Conservation (phyloP, 306 rosid species). For the Parietaria judaica region DNA sequence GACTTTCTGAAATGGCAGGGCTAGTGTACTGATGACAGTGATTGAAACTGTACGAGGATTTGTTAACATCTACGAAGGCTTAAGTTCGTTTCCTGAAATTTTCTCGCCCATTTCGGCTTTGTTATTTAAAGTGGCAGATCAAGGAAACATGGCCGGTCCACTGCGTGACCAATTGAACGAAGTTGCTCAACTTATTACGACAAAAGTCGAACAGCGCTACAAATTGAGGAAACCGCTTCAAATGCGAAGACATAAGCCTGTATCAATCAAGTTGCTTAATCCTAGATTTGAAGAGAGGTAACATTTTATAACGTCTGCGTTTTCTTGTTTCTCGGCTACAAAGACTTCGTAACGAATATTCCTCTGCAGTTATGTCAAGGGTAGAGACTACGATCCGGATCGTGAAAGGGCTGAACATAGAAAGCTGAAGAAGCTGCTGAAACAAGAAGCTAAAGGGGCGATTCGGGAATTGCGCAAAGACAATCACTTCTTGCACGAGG, state of each 20-base stretch:
- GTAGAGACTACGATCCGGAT: slow-evolving; percentile 86
- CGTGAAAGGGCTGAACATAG: slow-evolving; percentile 49
- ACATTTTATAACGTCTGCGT: slow-evolving; percentile 5
- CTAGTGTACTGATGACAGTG: slow-evolving; percentile 44
- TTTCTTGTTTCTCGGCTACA: background rate
- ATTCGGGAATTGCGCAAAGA: slow-evolving; percentile 86
- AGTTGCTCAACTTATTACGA: slow-evolving; percentile 45
- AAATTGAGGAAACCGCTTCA: slow-evolving; percentile 61
- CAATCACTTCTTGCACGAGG: slow-evolving; percentile 59
- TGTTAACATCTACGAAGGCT: slow-evolving; percentile 38
- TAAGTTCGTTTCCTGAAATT: slow-evolving; percentile 75
- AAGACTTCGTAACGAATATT: background rate
- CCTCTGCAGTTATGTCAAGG: slow-evolving; percentile 70
- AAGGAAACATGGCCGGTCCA: slow-evolving; percentile 39
- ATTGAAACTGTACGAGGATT: slow-evolving; percentile 61
- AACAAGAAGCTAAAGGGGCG: slow-evolving; percentile 73
- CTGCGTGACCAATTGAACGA: slow-evolving; percentile 41
- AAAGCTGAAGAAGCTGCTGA: slow-evolving; percentile 54
- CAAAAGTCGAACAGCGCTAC: slow-evolving; percentile 44
- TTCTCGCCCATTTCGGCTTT: slow-evolving; percentile 53
- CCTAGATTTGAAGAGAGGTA: slow-evolving; percentile 84
- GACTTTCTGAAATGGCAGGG: slow-evolving; percentile 40
- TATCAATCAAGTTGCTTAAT: slow-evolving; percentile 63
- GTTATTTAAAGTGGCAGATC: slow-evolving; percentile 42
- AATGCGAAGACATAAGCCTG: slow-evolving; percentile 83